Base-by-base conservation (phyloP, 768 basidiomycete species). In the Suillus bovinus region DNA sequence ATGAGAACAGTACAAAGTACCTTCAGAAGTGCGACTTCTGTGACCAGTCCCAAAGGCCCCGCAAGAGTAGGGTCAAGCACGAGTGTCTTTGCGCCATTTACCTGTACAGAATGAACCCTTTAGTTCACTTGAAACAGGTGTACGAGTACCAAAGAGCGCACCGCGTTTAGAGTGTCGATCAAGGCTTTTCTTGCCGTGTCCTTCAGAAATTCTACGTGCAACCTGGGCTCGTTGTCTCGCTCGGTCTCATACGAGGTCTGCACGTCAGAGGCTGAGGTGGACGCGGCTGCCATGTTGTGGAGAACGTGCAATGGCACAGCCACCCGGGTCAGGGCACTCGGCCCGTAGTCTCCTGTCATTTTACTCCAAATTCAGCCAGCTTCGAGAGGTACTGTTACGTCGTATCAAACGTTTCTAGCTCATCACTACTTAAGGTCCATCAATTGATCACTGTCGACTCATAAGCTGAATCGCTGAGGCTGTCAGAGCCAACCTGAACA, bases 81-180 rank as follows among this genome's bases (percentile, higher is more conserved):
- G 33, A 99, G 86, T 1, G 96, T 99, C 80, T 99, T 99, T 50
- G 91, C 89, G 17, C 96, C 96, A 75, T 90, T 93, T 10, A 94
- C 89, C 92, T 94, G 64, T 38, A 47, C 24, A 61, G 50, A 46
- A 44, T 31, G 38, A 34, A 29, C 20, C 20, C 24, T 41, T 52
- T 42, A 63, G 47, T 42, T 16, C 50, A 17, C 27, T 50, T 10
- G 47, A 31, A 33, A 33, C 20, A 17, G 17, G 27, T 10, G 29
- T 7, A 53, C 4, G 22, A 11, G 33, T 52, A 33, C 16, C 24
- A 14, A 57, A 44, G 33, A 46, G 66, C 77, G 64, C 68, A 90
- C 93, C 44, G 93, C 88, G 73, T 96, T 96, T 65, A 97, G 77
- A 22, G 90, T 86, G 69, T 94, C 93, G 1, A 97, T 83, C 11